Base-by-base conservation (phyloP, 192 early-diverging fungal species). In the Haplosporangium gracile region DNA sequence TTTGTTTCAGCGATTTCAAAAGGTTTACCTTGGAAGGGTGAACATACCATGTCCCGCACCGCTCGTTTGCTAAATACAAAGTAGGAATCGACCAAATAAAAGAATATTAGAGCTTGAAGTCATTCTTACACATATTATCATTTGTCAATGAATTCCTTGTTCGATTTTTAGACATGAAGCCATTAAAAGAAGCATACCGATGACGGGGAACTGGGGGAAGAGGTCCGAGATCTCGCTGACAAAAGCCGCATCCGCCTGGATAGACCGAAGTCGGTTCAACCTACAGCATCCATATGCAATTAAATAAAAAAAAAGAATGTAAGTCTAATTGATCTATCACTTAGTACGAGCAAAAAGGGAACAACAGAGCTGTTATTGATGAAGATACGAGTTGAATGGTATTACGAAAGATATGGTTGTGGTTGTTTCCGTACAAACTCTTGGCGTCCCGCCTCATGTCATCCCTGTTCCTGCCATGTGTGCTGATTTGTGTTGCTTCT, bases 31-130 rank as follows among this genome's bases (percentile, higher is more conserved):
- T 88, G n/a, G 75, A 63, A 0, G 94, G 94, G 75, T 93, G 90
- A 29, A 96, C 91, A 82, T 98, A 98, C 97, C 97, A 98, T 13
- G 89, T 87, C 18, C 97, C 96, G 86, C 96, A 97, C 2, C 97
- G 93, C 88, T 97, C 95, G 82, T 98, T 98, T 43, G 96, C 92
- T 82, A 88, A 39, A 60, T 26, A 60, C 8, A 10, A 26, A 26
- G 16, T 7, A 60, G n/a, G 2, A 40, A 11, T 43, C 13, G 43
- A 11, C 43, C 43, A 45, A 45, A 45, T 10, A 20, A 40, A 38
- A 8, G 7, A 40, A 2, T 20, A 38, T 70, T 70, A 34, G 68
- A 36, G 32, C 15, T 15, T 36, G 36, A n/a, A 43, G n/a, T 43
- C 40, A 0, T 29, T 4, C n/a, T 18, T 16, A 5, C 43, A 51